Percentiles rank a stretch among this genome's conserved stretches.
Evolutionary conservation across 1,284 basidiomycete species (phyloP).

Genomic region (Sutorius eximius): DNA sequence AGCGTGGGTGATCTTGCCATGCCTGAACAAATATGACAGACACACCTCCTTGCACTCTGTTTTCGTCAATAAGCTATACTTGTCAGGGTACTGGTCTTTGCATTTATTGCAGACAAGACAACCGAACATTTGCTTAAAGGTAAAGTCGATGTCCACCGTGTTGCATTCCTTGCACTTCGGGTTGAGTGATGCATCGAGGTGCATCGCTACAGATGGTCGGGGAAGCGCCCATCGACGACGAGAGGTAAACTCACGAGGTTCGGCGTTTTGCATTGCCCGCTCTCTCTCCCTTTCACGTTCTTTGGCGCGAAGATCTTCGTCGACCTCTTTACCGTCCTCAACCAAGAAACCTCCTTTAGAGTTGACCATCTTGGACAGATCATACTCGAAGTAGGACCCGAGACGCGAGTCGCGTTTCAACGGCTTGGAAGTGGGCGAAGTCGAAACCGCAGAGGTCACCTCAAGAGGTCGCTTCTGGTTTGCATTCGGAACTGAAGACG

Average conservation of each 20-base stretch:
- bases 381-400: conserved; percentile 93
- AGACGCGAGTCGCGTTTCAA: conserved; percentile 70
- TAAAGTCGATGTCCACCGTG: conserved; percentile 83
- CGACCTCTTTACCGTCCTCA: conserved; percentile 76
- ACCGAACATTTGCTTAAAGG: conserved; percentile 77
- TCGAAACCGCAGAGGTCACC: conserved; percentile 51
- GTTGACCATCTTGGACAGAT: conserved; percentile 95
- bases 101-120: conserved; percentile 88
- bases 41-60: conserved; percentile 95
- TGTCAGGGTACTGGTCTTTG: conserved; percentile 86
- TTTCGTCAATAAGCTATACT: conserved; percentile 95
- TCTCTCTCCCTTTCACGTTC: conserved; percentile 77
- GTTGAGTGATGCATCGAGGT: conserved; percentile 66
- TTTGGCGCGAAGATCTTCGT: conserved; percentile 64
- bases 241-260: conserved; percentile 58
- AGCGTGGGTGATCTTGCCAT: conserved; percentile 3
- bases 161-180: conserved; percentile 83
- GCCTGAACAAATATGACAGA: neutral
- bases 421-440: conserved; percentile 61
- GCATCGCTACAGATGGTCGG: conserved; percentile 51
- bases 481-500: conserved; percentile 48
- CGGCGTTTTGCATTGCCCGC: conserved; percentile 64
- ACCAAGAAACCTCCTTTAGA: conserved; percentile 91
- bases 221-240: neutral
- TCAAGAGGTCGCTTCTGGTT: conserved; percentile 60